These are phyloP conservation scores for Geosmithia flava DNA, from an alignment of 2,329 filamentous ascomycete species.

Conservation along the genomic window DNA sequence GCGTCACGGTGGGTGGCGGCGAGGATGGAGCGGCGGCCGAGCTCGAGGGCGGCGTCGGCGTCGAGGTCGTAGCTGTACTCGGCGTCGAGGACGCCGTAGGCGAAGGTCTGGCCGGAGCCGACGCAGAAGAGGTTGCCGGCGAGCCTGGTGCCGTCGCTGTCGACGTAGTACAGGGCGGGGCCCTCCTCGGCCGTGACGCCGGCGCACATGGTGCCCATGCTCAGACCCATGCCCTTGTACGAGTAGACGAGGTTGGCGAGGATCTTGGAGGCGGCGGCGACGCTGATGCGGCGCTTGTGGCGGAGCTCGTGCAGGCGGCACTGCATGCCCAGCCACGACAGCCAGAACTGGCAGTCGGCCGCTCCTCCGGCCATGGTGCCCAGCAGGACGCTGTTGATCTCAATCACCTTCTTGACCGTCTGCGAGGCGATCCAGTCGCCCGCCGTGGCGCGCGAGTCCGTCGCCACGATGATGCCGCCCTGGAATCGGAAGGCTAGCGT, in stretches of 20 bases:
- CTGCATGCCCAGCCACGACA: constrained; percentile 97
- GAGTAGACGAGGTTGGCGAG: constrained; percentile 95
- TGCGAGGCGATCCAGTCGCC: constrained; percentile 99
- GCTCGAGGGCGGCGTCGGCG: constrained; percentile 78
- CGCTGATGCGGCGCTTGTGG: constrained; percentile 97
- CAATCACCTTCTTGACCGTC: constrained; percentile 99
- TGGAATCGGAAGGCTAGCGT: constrained; percentile 97
- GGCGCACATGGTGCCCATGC: constrained; percentile 99
- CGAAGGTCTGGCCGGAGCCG: constrained; percentile 95
- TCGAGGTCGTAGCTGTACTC: constrained; percentile 86
- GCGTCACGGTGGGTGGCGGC: constrained; percentile 95
- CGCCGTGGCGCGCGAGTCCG: constrained; percentile 91
- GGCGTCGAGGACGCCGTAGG: constrained; percentile 93
- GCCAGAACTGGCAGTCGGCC: constrained; percentile 99
- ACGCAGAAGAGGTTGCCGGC: constrained; percentile 96
- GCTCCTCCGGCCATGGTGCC: constrained; percentile 98
- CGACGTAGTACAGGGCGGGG: constrained; percentile 97
- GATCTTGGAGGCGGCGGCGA: constrained; percentile 95
- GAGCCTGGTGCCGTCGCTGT: constrained; percentile 81
- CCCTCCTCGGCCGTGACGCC: constrained; percentile 93
- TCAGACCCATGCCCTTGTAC: constrained; percentile 98
- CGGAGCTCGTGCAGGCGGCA: constrained; percentile 98
- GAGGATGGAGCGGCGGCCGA: constrained; percentile 84
- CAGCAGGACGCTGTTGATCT: constrained; percentile 88
- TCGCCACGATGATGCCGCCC: constrained; percentile 95